phyloP scores from a whole-genome alignment of 1,284 basidiomycete genomes.

The Sphaerobolus stellatus region DNA sequence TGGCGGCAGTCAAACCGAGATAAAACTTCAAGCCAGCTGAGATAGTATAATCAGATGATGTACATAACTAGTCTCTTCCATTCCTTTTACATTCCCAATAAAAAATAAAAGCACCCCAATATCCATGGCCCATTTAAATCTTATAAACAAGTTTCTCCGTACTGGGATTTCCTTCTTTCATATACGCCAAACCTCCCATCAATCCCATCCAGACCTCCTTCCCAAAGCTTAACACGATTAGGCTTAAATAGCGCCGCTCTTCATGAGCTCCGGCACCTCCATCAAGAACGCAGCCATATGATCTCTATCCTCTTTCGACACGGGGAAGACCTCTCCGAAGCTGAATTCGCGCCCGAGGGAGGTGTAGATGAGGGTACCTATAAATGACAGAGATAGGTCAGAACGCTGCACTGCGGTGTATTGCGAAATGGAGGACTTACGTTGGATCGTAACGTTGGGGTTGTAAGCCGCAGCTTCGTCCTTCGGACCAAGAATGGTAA shows the following conservation, averaged over 20 bases:
- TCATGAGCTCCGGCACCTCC: slow-evolving; percentile 18
- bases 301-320: slow-evolving; percentile 23
- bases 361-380: slow-evolving; percentile 19
- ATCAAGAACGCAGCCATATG: slow-evolving; percentile 22
- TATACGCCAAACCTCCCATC: slow-evolving; percentile 14
- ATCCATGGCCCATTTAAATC: no score
- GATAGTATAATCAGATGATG: no score
- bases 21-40: no score
- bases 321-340: slow-evolving; percentile 21
- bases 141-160: slow-evolving; percentile 19
- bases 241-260: slow-evolving; percentile 19
- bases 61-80: no score
- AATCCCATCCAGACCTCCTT: slow-evolving; percentile 17
- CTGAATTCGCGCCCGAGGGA: slow-evolving; percentile 22
- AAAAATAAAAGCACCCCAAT: no score
- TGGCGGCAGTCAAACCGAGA: no score
- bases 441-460: neutral
- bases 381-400: neutral
- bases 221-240: slow-evolving; percentile 20
- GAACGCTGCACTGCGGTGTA: neutral
- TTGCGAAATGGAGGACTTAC: neutral
- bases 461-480: neutral
- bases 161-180: slow-evolving; percentile 21
- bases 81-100: no score
- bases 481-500: neutral